Evolutionary conservation across 345 rosid genomes (phyloP).

Genomic region (Gossypium raimondii): DNA sequence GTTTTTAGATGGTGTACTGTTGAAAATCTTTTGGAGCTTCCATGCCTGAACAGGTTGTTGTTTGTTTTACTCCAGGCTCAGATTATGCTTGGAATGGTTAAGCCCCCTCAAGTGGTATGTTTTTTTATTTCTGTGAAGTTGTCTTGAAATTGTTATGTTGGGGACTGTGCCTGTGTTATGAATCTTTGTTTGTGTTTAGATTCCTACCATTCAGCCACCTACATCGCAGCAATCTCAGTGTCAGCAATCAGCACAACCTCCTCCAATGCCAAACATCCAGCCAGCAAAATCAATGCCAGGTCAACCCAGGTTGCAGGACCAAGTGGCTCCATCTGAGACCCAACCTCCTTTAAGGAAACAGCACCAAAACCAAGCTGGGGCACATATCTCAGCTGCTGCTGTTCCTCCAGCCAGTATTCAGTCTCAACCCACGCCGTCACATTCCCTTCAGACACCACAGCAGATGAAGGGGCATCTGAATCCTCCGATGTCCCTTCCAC

Average conservation of each 20-base stretch:
- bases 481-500: slow-evolving; percentile 49
- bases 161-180: slow-evolving; percentile 12
- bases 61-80: slow-evolving; percentile 58
- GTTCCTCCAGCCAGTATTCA: slow-evolving; percentile 48
- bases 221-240: slow-evolving; percentile 52
- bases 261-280: slow-evolving; percentile 50
- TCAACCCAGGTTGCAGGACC: slow-evolving; percentile 52
- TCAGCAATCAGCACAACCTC: slow-evolving; percentile 54
- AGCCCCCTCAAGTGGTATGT: slow-evolving; percentile 83
- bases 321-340: slow-evolving; percentile 40
- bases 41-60: slow-evolving; percentile 3
- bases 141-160: slow-evolving; percentile 7
- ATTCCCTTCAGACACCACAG: slow-evolving; percentile 50
- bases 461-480: slow-evolving; percentile 65
- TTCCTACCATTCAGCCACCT: slow-evolving; percentile 62
- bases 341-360: slow-evolving; percentile 59
- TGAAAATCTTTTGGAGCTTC: slow-evolving; percentile 6
- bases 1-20: not conserved
- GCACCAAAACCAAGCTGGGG: slow-evolving; percentile 43
- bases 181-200: slow-evolving; percentile 34
- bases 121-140: slow-evolving; percentile 16
- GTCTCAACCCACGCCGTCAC: slow-evolving; percentile 55
- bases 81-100: slow-evolving; percentile 99
- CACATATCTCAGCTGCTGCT: slow-evolving; percentile 46
- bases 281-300: slow-evolving; percentile 38